These are phyloP conservation scores for Erigeron canadensis DNA, from an alignment of 129 eudicot species.

Conservation along the genomic window DNA sequence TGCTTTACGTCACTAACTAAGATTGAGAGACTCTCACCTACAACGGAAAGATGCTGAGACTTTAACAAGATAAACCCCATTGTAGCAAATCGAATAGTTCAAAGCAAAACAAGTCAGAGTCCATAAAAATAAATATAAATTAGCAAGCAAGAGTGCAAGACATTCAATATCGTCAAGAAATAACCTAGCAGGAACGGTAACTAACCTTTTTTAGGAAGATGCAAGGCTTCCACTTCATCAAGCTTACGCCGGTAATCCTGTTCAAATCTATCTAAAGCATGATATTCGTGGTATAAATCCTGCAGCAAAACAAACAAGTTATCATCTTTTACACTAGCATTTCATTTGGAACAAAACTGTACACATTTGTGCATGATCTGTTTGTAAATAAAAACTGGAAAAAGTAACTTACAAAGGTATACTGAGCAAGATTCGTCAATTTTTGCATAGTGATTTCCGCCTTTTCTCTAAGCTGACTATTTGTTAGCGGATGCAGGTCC, in stretches of 20 bases:
- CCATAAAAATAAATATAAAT: too few relatives aligned
- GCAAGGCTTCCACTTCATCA: slow-evolving; percentile 76
- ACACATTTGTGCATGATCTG: too few relatives aligned
- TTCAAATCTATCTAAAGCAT: slow-evolving; percentile 87
- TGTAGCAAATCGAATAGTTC: neutral
- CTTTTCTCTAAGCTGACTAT: slow-evolving; percentile 61
- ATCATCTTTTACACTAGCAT: slow-evolving; percentile 9
- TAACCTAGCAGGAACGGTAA: neutral
- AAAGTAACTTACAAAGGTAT: slow-evolving; percentile 75
- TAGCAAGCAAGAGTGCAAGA: too few relatives aligned
- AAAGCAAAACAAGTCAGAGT: neutral
- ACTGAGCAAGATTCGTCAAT: slow-evolving; percentile 69
- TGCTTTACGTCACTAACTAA: slow-evolving; percentile 83
- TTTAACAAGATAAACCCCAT: slow-evolving; percentile 18
- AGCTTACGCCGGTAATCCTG: slow-evolving; percentile 82
- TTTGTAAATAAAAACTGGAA: neutral
- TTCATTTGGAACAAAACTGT: too few relatives aligned
- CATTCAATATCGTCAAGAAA: too few relatives aligned
- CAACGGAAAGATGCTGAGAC: slow-evolving; percentile 23
- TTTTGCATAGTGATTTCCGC: slow-evolving; percentile 78
- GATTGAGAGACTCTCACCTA: slow-evolving; percentile 75
- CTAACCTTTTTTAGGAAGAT: slow-evolving; percentile 91
- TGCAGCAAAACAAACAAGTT: slow-evolving; percentile 38
- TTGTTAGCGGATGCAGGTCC: slow-evolving; percentile 50
- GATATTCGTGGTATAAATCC: slow-evolving; percentile 90